Base-by-base conservation (phyloP, 805 yeast genomes). In the Wickerhamiella domercqiae region DNA sequence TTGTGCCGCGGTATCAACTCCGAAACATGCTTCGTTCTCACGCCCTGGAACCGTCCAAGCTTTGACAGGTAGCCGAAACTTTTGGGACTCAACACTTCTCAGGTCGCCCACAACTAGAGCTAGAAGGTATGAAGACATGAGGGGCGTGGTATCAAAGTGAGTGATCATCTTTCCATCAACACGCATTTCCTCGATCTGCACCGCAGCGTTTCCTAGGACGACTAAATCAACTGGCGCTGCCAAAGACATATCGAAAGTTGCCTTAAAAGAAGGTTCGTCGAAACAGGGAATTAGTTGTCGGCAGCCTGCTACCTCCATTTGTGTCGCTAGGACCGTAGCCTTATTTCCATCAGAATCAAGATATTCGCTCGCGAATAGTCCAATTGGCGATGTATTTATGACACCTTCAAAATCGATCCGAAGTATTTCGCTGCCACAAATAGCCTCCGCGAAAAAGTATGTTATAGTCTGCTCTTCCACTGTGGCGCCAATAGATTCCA, bases 271-370 rank as follows among this genome's bases (percentile, higher is more conserved):
- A 5, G 82, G 81, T 54, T 75, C 79, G 54, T 75, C 82, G 46
- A 71, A 71, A 49, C 72, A 73, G 17, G 82, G 82, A 66, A 76
- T 75, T n/a, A n/a, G n/a, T n/a, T n/a, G n/a, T n/a, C n/a, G n/a
- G n/a, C n/a, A n/a, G n/a, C n/a, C n/a, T n/a, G n/a, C n/a, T n/a
- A n/a, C n/a, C n/a, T n/a, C n/a, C n/a, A n/a, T n/a, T n/a, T n/a
- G n/a, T n/a, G n/a, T n/a, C n/a, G n/a, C n/a, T n/a, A n/a, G n/a
- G n/a, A n/a, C n/a, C n/a, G n/a, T n/a, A n/a, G n/a, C n/a, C n/a
- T n/a, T n/a, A n/a, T n/a, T n/a, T n/a, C n/a, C n/a, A n/a, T n/a
- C n/a, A n/a, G n/a, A n/a, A n/a, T n/a, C n/a, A n/a, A n/a, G n/a
- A n/a, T n/a, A n/a, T n/a, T n/a, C n/a, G n/a, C n/a, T n/a, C n/a